Percentiles rank a stretch among this genome's conserved stretches.
phyloP scores from a whole-genome alignment of 2,329 filamentous ascomycete genomes.

The Metarhizium rileyi region DNA sequence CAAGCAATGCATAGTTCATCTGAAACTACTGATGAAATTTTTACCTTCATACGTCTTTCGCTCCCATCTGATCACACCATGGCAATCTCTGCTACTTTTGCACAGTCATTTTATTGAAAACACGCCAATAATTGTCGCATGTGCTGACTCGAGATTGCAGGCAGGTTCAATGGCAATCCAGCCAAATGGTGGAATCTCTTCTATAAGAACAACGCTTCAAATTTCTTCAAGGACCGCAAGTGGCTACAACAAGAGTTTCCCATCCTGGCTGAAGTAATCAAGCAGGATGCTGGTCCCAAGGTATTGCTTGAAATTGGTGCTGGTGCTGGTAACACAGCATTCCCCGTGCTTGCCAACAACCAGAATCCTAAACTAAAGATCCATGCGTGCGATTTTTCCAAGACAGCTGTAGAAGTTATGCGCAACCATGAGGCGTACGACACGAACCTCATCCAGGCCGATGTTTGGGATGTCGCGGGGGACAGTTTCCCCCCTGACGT shows the following conservation, averaged over 20 bases:
- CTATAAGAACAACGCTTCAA: constrained; percentile 93
- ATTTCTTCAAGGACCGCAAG: constrained; percentile 98
- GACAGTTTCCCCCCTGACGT: constrained; percentile 67
- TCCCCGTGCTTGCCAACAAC: constrained; percentile 78
- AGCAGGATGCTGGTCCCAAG: constrained; percentile 56
- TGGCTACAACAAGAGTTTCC: constrained; percentile 97
- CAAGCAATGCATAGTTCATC: constrained; percentile 60
- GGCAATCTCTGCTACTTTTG: constrained; percentile 7
- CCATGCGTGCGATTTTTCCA: constrained; percentile 94
- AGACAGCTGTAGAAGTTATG: constrained; percentile 90
- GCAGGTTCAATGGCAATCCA: constrained; percentile 78
- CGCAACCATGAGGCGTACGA: constrained; percentile 69
- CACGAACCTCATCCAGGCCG: constrained; percentile 63
- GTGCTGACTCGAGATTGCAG: constrained; percentile 37
- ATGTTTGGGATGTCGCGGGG: constrained; percentile 86
- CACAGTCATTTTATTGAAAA: constrained; percentile 1
- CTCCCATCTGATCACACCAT: constrained; percentile 54
- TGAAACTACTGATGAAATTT: constrained; percentile 52
- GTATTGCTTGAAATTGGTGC: constrained; percentile 85
- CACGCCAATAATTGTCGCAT: constrained; percentile 1
- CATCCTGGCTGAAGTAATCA: constrained; percentile 66
- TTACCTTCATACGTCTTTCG: constrained; percentile 53
- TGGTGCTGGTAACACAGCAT: constrained; percentile 92
- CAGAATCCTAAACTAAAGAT: constrained; percentile 72
- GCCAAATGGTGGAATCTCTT: constrained; percentile 98